A percentile compares a stretch with the other conserved stretches of the same genome.
These are phyloP conservation scores for Chlorella sp. DNA, from an alignment of 139 green algal species.

Conservation along the genomic window DNA sequence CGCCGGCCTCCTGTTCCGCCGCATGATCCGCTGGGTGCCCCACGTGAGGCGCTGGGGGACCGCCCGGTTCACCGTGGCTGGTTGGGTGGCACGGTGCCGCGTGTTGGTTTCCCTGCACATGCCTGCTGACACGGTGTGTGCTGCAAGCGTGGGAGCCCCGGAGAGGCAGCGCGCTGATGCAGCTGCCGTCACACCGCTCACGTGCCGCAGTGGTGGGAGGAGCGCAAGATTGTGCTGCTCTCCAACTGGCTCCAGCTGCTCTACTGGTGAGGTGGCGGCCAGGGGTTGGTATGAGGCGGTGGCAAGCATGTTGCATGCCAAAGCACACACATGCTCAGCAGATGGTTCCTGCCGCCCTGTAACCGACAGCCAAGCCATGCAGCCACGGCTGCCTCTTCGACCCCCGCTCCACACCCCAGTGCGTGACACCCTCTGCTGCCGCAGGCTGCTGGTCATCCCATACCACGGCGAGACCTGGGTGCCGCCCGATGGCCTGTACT, in stretches of 20 bases:
- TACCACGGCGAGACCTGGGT: conserved; percentile 27
- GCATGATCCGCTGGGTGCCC: conserved; percentile 15
- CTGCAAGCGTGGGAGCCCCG: too few relatives aligned
- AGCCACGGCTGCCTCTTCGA: too few relatives aligned
- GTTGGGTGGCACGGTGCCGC: too few relatives aligned
- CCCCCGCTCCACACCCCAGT: too few relatives aligned
- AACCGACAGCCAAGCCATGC: too few relatives aligned
- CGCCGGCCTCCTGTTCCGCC: conserved; percentile 4
- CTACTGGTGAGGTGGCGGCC: background rate
- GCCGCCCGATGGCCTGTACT: conserved; percentile 13
- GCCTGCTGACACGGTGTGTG: too few relatives aligned
- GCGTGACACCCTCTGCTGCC: too few relatives aligned
- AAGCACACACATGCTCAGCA: background rate
- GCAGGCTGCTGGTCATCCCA: conserved; percentile 44
- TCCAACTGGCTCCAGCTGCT: background rate
- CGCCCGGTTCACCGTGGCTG: too few relatives aligned
- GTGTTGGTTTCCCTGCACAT: too few relatives aligned
- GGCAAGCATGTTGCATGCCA: background rate
- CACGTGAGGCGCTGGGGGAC: background rate
- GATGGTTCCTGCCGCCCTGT: background rate
- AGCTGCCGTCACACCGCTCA: too few relatives aligned
- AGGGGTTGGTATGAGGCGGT: background rate
- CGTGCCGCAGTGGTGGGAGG: background rate
- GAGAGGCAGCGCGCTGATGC: too few relatives aligned
- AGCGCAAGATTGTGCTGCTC: conserved; percentile 16